Base-by-base conservation (phyloP, 108 stramenopile genomes). In the Schizochytrium sp. region DNA sequence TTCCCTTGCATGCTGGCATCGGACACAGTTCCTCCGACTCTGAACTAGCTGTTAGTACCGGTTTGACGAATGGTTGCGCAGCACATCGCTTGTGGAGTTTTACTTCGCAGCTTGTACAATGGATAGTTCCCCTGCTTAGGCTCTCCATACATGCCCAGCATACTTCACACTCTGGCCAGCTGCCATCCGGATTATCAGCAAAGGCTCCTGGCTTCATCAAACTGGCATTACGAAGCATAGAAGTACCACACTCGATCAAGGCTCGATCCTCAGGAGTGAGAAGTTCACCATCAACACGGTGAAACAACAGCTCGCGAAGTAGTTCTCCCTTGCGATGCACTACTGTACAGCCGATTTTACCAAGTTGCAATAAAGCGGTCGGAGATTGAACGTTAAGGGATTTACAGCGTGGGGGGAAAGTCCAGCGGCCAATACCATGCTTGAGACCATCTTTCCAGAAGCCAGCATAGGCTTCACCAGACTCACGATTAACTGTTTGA, bases 401-500 rank as follows among this genome's bases (percentile, higher is more conserved):
- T 2, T 49, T 49, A 53, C 76, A 83, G 19, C 50, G 47, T 53
- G 53, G 17, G 53, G 76, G 76, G 28, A 55, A 83, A 13, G 55
- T 38, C 76, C 76, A 83, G 50, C 53, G 47, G 47, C 76, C 76
- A 28, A 83, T 49, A n/a, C 76, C 76, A 40, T 83, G 76, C 76
- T 55, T 83, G 15, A 38, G 49, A 1, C 76, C 76, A 5, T 83
- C 53, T 8, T 38, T n/a, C 76, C 76, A 83, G 76, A 56, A 83
- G 2, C 76, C 76, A 5, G 76, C 47, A 42, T 83, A 83, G 50
- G 28, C 5, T 28, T 83, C 76, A 2, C 53, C 53, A 55, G 76
- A 47, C 15, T 49, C 76, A 10, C 76, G 76, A 10, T 10, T 10
- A 5, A n/a, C 53, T 83, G 17, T 28, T 13, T 5, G 28, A 8